Evolutionary conservation across 169 alveolate species (phyloP).

Genomic region (Amoebophrya sp.): DNA sequence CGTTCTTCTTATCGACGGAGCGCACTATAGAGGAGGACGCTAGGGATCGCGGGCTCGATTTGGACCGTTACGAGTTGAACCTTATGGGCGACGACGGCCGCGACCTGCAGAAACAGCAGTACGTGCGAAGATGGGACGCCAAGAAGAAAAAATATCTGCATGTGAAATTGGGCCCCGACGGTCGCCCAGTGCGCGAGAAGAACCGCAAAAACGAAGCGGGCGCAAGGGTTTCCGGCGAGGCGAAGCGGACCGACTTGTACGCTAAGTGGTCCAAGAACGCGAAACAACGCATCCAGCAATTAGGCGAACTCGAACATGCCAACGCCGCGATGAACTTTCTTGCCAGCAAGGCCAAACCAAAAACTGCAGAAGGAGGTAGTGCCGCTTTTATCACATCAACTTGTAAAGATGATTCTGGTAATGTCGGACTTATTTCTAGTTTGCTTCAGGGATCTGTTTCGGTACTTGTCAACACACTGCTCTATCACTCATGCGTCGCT

Average conservation of each 20-base stretch:
- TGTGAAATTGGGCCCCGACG: not conserved
- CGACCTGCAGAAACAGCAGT: constrained; percentile 5
- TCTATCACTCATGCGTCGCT: too few species aligned
- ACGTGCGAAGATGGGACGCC: constrained; percentile 6
- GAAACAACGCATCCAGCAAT: constrained; percentile 10
- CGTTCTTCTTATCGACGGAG: not conserved
- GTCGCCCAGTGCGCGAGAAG: not conserved
- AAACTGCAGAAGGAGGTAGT: not conserved
- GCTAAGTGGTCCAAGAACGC: not conserved
- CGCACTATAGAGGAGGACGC: constrained; percentile 12
- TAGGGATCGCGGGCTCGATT: not conserved
- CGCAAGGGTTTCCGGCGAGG: not conserved
- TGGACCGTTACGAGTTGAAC: not conserved
- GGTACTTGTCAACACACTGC: too few species aligned
- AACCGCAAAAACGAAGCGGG: not conserved
- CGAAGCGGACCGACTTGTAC: not conserved
- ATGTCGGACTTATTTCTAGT: too few species aligned
- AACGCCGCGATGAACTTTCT: constrained; percentile 7
- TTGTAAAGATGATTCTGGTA: too few species aligned
- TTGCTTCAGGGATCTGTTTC: too few species aligned
- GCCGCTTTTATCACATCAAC: too few species aligned
- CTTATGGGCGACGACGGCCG: not conserved
- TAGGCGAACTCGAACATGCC: not conserved
- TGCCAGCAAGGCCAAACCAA: constrained; percentile 17
- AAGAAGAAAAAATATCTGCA: constrained; percentile 11